Evolutionary conservation across 2,329 filamentous ascomycete species (phyloP).

Genomic region (Trichoderma endophyticum): DNA sequence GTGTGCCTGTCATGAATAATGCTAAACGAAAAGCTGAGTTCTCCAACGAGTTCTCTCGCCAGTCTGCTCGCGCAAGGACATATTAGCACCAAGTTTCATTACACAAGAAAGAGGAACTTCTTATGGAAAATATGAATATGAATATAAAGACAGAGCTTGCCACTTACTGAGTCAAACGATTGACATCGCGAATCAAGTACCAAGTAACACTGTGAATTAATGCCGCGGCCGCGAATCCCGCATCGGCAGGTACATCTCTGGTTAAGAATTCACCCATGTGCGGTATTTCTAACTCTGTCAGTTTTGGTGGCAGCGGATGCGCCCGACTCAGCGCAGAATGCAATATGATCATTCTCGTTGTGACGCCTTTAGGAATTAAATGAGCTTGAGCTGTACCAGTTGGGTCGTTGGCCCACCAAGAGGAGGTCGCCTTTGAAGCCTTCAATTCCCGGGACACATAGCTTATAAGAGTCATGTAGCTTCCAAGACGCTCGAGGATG

Average conservation of each 20-base stretch:
- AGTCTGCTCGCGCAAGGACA: not conserved
- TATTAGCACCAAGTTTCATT: not conserved
- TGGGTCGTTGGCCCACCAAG: not conserved
- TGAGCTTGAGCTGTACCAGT: not conserved
- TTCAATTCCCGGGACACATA: not conserved
- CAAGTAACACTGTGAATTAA: not conserved
- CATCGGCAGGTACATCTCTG: not conserved
- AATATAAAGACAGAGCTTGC: not conserved
- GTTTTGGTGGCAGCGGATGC: not conserved
- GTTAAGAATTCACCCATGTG: not conserved
- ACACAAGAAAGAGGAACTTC: not conserved
- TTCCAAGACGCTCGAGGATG: not conserved
- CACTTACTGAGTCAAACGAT: not conserved
- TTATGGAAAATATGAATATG: not conserved
- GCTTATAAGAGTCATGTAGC: not conserved
- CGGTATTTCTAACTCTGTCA: not conserved
- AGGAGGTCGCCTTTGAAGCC: not conserved
- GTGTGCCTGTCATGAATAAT: not conserved
- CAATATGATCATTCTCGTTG: not conserved
- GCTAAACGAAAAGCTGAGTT: not conserved
- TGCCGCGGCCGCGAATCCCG: not conserved
- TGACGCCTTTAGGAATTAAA: not conserved
- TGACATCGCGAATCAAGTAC: not conserved
- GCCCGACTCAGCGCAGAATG: not conserved
- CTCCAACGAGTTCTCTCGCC: not conserved